Evolutionary conservation across 2,329 filamentous ascomycete species (phyloP).

Genomic region (Neopestalotiopsis sp.): DNA sequence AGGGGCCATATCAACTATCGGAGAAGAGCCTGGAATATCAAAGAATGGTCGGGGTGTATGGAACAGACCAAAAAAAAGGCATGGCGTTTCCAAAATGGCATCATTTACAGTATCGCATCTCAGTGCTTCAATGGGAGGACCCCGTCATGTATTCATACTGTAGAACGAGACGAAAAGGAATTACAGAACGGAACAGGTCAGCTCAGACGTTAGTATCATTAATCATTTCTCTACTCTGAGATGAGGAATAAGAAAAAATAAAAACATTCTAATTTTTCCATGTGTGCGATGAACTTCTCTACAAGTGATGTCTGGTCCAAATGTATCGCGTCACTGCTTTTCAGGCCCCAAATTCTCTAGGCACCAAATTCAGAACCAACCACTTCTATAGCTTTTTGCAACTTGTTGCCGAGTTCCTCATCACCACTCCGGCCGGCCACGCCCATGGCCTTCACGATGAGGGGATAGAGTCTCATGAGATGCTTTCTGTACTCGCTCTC

Average conservation of each 20-base stretch:
- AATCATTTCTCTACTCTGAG: not conserved
- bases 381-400: slow-evolving; percentile 66
- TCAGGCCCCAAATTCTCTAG: slow-evolving; percentile 21
- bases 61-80: not conserved
- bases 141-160: slow-evolving; percentile 1
- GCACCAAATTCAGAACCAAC: slow-evolving; percentile 64
- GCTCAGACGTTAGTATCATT: slow-evolving; percentile 6
- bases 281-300: not conserved
- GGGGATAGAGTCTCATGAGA: slow-evolving; percentile 78
- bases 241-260: not conserved
- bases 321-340: not conserved
- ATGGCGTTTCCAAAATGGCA: slow-evolving; percentile 9
- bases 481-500: slow-evolving; percentile 72
- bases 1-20: not conserved
- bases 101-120: slow-evolving; percentile 9
- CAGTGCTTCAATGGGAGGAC: not conserved
- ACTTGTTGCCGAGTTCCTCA: slow-evolving; percentile 60
- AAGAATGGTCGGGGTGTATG: not conserved
- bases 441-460: slow-evolving; percentile 69
- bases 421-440: slow-evolving; percentile 65
- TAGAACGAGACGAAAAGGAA: not conserved
- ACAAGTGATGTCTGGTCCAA: not conserved
- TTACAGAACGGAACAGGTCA: not conserved
- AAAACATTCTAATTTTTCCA: not conserved
- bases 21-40: not conserved